phyloP scores from a whole-genome alignment of 495 filamentous ascomycete species.

The Sabuloglossum arenarium region DNA sequence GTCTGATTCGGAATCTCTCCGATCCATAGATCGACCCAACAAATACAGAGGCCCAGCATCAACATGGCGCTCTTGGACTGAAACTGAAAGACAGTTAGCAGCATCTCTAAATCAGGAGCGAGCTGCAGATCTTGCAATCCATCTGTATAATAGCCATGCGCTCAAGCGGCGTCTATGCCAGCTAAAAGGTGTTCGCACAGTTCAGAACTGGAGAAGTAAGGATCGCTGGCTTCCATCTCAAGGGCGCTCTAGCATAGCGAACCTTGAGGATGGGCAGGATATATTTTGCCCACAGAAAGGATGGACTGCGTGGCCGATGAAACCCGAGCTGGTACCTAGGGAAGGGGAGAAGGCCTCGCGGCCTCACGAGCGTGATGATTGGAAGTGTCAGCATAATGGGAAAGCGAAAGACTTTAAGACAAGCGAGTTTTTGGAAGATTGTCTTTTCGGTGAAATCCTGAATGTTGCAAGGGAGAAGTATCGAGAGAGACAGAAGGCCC shows the following conservation, averaged over 20 bases:
- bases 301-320: slow-evolving; percentile 71
- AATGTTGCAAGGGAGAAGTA: slow-evolving; percentile 45
- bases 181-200: slow-evolving; percentile 8
- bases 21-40: neutral
- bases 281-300: slow-evolving; percentile 25
- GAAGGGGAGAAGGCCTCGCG: slow-evolving; percentile 23
- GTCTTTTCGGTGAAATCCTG: slow-evolving; percentile 37
- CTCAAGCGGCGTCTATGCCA: slow-evolving; percentile 28
- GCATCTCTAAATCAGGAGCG: slow-evolving; percentile 31
- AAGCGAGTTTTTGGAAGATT: slow-evolving; percentile 42
- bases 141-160: slow-evolving; percentile 55
- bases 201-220: slow-evolving; percentile 15
- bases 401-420: slow-evolving; percentile 24
- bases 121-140: slow-evolving; percentile 42
- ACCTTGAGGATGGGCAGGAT: slow-evolving; percentile 9
- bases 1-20: neutral
- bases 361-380: slow-evolving; percentile 7
- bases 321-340: slow-evolving; percentile 35
- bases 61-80: neutral
- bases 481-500: slow-evolving; percentile 16
- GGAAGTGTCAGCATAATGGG: slow-evolving; percentile 26
- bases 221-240: slow-evolving; percentile 14
- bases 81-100: neutral
- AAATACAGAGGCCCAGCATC: neutral
- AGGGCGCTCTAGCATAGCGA: slow-evolving; percentile 4